Evolutionary conservation across 2,329 filamentous ascomycete species (phyloP).

Genomic region (Cercospora sp.): DNA sequence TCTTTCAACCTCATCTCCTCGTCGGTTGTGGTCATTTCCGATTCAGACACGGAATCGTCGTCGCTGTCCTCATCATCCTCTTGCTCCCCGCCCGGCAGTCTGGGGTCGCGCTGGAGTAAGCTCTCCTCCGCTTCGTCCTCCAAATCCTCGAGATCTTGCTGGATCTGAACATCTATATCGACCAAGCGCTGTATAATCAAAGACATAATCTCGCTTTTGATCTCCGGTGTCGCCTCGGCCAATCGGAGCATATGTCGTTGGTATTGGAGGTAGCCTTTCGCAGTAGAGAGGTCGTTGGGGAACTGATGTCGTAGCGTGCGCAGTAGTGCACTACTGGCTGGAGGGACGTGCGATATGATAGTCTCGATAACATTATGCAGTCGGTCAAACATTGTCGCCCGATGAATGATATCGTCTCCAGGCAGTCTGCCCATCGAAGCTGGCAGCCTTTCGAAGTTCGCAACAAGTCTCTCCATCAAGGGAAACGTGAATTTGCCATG

Average conservation of each 20-base stretch:
- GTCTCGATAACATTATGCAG: slow-evolving; percentile 75
- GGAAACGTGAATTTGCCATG: slow-evolving; percentile 75
- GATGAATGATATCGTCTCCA: slow-evolving; percentile 59
- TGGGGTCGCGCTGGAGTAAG: slow-evolving; percentile 59
- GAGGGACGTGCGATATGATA: slow-evolving; percentile 77
- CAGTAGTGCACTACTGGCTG: slow-evolving; percentile 69
- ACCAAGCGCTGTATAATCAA: slow-evolving; percentile 83
- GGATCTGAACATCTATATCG: slow-evolving; percentile 93
- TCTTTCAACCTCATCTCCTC: slow-evolving; percentile 64
- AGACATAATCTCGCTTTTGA: slow-evolving; percentile 78
- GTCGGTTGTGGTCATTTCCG: slow-evolving; percentile 60
- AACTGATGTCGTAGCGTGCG: slow-evolving; percentile 44
- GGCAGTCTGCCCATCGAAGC: slow-evolving; percentile 56
- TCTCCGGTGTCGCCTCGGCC: slow-evolving; percentile 72
- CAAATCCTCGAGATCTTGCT: slow-evolving; percentile 87
- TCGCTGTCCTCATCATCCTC: slow-evolving; percentile 62
- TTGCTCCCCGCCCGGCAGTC: slow-evolving; percentile 49
- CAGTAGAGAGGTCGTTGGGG: slow-evolving; percentile 60
- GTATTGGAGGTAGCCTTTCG: slow-evolving; percentile 81
- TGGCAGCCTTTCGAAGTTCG: slow-evolving; percentile 68
- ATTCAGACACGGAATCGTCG: slow-evolving; percentile 67
- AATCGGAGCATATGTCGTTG: slow-evolving; percentile 80
- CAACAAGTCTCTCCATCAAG: slow-evolving; percentile 77
- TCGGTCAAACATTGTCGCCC: slow-evolving; percentile 67
- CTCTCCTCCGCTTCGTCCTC: slow-evolving; percentile 83